Percentiles rank a stretch among this genome's conserved stretches.
These are phyloP conservation scores for Yamadazyma blattariae DNA, from an alignment of 1,139 yeast species.

Conservation along the genomic window DNA sequence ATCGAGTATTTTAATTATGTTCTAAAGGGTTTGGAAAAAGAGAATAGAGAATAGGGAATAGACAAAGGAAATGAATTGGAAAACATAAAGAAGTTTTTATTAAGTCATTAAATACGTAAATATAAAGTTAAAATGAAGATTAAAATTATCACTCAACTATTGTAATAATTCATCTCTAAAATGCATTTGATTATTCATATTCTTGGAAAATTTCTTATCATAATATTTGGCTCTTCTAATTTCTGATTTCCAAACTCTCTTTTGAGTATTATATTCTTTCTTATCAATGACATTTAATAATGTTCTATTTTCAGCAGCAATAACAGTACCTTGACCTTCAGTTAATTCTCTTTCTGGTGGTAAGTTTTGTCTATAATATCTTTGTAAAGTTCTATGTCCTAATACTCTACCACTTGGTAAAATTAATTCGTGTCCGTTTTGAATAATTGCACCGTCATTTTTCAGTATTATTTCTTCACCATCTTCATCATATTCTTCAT, in stretches of 20 bases:
- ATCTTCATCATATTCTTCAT: constrained; percentile 36
- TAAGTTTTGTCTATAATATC: constrained; percentile 80
- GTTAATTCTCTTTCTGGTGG: constrained; percentile 70
- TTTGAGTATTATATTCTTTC: constrained; percentile 56
- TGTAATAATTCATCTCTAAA: constrained; percentile 90
- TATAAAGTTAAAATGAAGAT: not conserved
- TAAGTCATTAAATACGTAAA: too few species aligned
- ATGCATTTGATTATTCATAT: constrained; percentile 84
- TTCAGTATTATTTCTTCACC: constrained; percentile 37
- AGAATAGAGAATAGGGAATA: too few species aligned
- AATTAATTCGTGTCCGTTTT: constrained; percentile 71
- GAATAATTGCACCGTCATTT: constrained; percentile 32
- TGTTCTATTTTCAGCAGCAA: constrained; percentile 88
- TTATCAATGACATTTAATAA: constrained; percentile 53
- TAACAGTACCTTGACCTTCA: constrained; percentile 92
- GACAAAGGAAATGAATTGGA: too few species aligned
- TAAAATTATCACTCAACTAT: constrained; percentile 24
- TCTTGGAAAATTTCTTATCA: constrained; percentile 78
- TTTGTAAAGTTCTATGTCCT: constrained; percentile 85
- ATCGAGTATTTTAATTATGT: constrained; percentile 13
- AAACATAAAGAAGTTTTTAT: too few species aligned
- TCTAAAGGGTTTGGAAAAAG: constrained; percentile 1
- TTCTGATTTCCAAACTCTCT: constrained; percentile 76
- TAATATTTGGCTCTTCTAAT: constrained; percentile 63
- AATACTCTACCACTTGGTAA: constrained; percentile 84